phyloP scores from a whole-genome alignment of 1,284 basidiomycete species.

The Pseudozyma pruni region DNA sequence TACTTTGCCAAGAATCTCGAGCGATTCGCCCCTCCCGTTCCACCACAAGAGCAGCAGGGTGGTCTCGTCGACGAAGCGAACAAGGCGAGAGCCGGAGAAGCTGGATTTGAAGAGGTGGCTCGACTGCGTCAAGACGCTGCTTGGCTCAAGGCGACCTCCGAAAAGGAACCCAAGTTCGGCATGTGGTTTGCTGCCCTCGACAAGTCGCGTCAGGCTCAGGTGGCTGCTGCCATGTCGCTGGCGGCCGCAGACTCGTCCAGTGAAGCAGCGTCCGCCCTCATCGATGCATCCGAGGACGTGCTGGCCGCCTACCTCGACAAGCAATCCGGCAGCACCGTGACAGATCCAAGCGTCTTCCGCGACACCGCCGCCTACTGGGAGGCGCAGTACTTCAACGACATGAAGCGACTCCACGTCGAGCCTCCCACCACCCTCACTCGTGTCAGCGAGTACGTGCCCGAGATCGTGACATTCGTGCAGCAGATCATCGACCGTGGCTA shows the following conservation, averaged over 20 bases:
- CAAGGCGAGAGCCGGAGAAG: constrained; percentile 55
- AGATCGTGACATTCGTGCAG: constrained; percentile 90
- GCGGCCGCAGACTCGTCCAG: constrained; percentile 43
- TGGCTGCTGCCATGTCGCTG: constrained; percentile 60
- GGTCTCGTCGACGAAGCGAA: constrained; percentile 41
- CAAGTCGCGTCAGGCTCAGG: constrained; percentile 57
- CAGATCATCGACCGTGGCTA: constrained; percentile 88
- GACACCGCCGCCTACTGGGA: constrained; percentile 91
- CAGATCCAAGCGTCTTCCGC: constrained; percentile 87
- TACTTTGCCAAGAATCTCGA: constrained; percentile 60
- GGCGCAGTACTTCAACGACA: constrained; percentile 87
- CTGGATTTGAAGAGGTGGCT: constrained; percentile 60
- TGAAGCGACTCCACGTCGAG: constrained; percentile 85
- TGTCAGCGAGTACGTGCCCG: constrained; percentile 96
- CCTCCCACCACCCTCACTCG: constrained; percentile 91
- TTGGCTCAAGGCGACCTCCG: constrained; percentile 52
- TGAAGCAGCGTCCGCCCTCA: constrained; percentile 41
- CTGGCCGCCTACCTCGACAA: constrained; percentile 54
- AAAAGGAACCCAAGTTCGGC: constrained; percentile 62
- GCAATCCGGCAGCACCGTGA: constrained; percentile 76
- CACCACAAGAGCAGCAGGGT: constrained; percentile 51
- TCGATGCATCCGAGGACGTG: constrained; percentile 63
- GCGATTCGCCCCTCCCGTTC: constrained; percentile 59
- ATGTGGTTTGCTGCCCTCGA: constrained; percentile 64
- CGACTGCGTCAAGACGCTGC: constrained; percentile 45